Evolutionary conservation across 495 filamentous ascomycete genomes (phyloP).

Genomic region (Penicillium lagena): DNA sequence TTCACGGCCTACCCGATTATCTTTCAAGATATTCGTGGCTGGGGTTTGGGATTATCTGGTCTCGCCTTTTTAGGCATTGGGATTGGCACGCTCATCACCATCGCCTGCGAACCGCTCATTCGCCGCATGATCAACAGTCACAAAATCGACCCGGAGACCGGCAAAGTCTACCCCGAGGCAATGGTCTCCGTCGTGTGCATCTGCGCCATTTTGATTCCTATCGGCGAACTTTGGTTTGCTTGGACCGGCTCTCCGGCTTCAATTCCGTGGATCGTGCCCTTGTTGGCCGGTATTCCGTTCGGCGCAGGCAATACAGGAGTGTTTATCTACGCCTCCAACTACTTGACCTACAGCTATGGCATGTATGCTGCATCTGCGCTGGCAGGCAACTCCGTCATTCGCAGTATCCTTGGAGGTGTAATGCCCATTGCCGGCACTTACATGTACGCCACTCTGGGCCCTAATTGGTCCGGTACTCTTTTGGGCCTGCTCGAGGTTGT

Average conservation of each 20-base stretch:
- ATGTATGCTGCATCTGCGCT: conserved; percentile 72
- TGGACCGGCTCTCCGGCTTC: conserved; percentile 70
- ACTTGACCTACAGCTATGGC: conserved; percentile 71
- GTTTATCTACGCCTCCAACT: conserved; percentile 77
- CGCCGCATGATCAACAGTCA: conserved; percentile 68
- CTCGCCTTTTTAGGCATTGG: conserved; percentile 75
- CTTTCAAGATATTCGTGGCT: conserved; percentile 65
- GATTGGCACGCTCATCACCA: conserved; percentile 60
- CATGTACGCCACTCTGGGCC: conserved; percentile 64
- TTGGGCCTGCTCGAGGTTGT: conserved; percentile 62
- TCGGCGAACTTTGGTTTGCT: conserved; percentile 71
- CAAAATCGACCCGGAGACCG: conserved; percentile 61
- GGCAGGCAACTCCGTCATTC: conserved; percentile 67
- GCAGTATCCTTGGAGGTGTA: conserved; percentile 61
- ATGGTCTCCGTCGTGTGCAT: conserved; percentile 67
- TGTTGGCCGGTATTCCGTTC: conserved; percentile 73
- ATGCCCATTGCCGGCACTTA: conserved; percentile 67
- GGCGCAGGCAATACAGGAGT: conserved; percentile 68
- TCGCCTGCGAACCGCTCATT: conserved; percentile 62
- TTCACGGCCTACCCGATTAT: conserved; percentile 79
- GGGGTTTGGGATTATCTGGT: conserved; percentile 60
- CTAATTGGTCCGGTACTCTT: conserved; percentile 75
- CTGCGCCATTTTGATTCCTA: conserved; percentile 58
- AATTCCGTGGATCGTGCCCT: conserved; percentile 70
- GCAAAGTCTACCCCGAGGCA: conserved; percentile 62